Base-by-base conservation (phyloP, 371 early-diverging fungal species). In the Apophysomyces ossiformis region DNA sequence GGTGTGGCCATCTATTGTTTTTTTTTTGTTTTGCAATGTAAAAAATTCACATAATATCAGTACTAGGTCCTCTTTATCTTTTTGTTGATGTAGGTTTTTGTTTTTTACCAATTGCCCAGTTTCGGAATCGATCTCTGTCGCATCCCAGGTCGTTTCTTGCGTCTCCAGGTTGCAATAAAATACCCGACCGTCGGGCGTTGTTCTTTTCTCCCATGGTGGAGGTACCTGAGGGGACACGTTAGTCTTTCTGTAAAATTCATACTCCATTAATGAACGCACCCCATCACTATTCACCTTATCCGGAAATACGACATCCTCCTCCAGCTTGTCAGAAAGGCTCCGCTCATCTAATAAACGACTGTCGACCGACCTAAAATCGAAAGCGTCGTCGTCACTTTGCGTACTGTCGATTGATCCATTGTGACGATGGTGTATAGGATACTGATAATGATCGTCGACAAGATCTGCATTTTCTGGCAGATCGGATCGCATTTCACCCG, bases 121-220 rank as follows among this genome's bases (percentile, higher is more conserved):
- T 18, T 58, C 57, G 21, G 60, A 26, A 36, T 62, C 60, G 39
- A 63, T 63, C 11, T 63, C 60, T n/a, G 21, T 41, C 15, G 50
- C 60, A 59, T 78, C 79, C 86, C 90, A 94, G 37, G 83, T 84
- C 9, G 90, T 90, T 60, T 88, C 84, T 58, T 92, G 87, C 12
- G 90, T 89, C 45, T 87, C 77, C 59, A 87, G 80, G 75, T 93
- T 93, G 67, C 84, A 91, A 70, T 83, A 92, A 74, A 90, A 93
- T 11, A 78, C 75, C 50, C 86, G 77, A 13, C 92, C 92, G 47
- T 88, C 82, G 36, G 84, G 60, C 63, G 83, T 67, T 46, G 69
- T 68, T 37, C 87, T 82, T 43, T 81, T 74, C 18, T 78, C 77
- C 91, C 87, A 94, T 68, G 77, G 77, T 59, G 74, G 77, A 18